Evolutionary conservation across 768 basidiomycete genomes (phyloP), one percentile per base, ranked within the genome.

Genomic region (Termitomyces titanicus): DNA sequence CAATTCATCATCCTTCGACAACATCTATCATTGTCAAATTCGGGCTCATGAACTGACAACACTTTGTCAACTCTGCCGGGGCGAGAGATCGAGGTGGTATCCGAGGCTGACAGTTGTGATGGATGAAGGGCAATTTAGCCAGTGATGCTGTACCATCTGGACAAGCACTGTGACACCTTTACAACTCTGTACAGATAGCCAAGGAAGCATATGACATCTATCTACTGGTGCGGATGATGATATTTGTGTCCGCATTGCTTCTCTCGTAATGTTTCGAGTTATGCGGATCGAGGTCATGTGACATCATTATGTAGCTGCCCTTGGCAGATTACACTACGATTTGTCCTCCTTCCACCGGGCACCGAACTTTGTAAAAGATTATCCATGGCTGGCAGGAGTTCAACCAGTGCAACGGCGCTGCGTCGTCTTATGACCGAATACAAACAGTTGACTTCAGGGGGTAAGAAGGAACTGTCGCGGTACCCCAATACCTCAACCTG

Each of bases 381-480:
- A 49, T 20, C 40, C 25, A 85, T 85, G 85, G 77, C 75, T 67
- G 68, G 80, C 57, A 79, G 85, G 67, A 68, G 71, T 38, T 76
- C 82, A 11, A 77, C 68, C 50, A 84, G 72, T 60, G 72, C 85
- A 33, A 94, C 92, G 6, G 94, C 94, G 10, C 75, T 92, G 44
- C 81, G 90, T 58, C 80, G 94, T 42, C 77, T 96, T 51, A 96
- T 95, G 94, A 94, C 89, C 2, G 94, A 97, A 65, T 93, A 93
- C 77, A 90, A 86, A 69, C 89, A 90, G 61, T 79, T 93, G 64
- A 90, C 88, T 1, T 76, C 92, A 8, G 85, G 86, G 74, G 89
- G 87, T 88, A 59, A 56, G 74, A 52, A 33, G 25, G 24, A 42
- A 22, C n/a, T 39, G 22, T 40, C 25, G 45, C n/a, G 47, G 34